Conservation (phyloP, 2,329 filamentous ascomycete species). For the Nannizzia gypsea region DNA sequence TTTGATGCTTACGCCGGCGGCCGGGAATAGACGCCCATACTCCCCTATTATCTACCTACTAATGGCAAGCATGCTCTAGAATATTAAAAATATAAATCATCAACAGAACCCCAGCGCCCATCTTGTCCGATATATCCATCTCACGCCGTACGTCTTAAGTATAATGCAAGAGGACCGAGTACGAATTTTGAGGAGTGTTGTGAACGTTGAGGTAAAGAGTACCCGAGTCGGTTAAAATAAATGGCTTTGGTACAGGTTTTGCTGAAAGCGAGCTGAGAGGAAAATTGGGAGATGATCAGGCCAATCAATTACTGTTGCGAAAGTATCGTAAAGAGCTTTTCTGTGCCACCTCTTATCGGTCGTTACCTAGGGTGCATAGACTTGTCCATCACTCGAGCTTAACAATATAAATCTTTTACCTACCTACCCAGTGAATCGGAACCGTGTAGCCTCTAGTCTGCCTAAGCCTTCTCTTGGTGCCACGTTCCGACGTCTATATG, state of each 20-base stretch:
- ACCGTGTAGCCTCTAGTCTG: constrained; percentile 71
- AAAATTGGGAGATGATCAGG: constrained; percentile 1
- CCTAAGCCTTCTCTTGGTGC: constrained; percentile 89
- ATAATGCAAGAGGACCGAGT: not conserved
- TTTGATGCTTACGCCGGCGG: not conserved
- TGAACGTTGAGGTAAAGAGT: not conserved
- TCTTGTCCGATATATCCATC: not conserved
- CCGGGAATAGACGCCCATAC: not conserved
- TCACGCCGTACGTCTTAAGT: not conserved
- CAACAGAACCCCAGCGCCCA: not conserved
- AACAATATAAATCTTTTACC: not conserved
- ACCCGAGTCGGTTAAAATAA: not conserved
- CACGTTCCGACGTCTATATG: constrained; percentile 83
- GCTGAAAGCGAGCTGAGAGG: not conserved
- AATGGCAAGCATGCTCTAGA: not conserved
- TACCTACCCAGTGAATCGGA: constrained; percentile 57
- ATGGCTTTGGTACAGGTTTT: constrained; percentile 1
- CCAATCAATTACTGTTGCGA: constrained; percentile 2
- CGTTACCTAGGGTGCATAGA: not conserved
- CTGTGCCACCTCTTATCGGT: not conserved
- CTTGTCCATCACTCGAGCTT: not conserved
- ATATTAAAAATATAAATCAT: not conserved
- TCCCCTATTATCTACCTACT: not conserved
- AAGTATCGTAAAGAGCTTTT: constrained; percentile 4
- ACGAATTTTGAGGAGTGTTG: not conserved